phyloP scores from a whole-genome alignment of 2,329 filamentous ascomycete species.

The Colletotrichum simmondsii region DNA sequence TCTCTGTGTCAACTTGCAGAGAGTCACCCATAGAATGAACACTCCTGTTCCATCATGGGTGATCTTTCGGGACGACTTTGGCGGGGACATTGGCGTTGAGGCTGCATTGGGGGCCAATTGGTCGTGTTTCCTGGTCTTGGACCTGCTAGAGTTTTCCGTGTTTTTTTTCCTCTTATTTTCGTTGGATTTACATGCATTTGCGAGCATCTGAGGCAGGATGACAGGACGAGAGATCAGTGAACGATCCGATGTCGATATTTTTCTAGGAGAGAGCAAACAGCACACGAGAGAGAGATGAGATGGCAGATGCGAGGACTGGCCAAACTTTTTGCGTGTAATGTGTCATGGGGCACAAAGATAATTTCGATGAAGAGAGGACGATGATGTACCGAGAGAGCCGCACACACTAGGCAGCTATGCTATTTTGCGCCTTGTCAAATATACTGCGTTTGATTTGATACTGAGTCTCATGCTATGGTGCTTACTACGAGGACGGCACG shows the following conservation, averaged over 20 bases:
- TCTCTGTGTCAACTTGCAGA: not conserved
- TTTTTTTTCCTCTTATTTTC: not conserved
- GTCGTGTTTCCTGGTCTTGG: slow-evolving; percentile 7
- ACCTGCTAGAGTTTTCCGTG: slow-evolving; percentile 21
- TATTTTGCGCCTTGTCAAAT: slow-evolving; percentile 30
- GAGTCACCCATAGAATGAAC: not conserved
- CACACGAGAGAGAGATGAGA: slow-evolving; percentile 17
- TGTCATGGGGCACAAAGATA: slow-evolving; percentile 7
- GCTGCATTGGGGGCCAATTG: slow-evolving; percentile 28
- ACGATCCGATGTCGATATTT: slow-evolving; percentile 14
- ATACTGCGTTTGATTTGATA: slow-evolving; percentile 25
- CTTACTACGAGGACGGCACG: not conserved
- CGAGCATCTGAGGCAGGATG: slow-evolving; percentile 20
- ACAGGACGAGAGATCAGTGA: slow-evolving; percentile 15
- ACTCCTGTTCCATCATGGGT: not conserved
- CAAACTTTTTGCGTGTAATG: slow-evolving; percentile 2
- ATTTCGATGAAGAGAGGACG: slow-evolving; percentile 16
- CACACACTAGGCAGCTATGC: slow-evolving; percentile 18
- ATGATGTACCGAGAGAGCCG: slow-evolving; percentile 15
- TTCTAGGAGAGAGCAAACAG: slow-evolving; percentile 1
- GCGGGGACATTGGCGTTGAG: slow-evolving; percentile 26
- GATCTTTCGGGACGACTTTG: not conserved
- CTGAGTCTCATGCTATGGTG: not conserved
- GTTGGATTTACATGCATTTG: slow-evolving; percentile 22
- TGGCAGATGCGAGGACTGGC: slow-evolving; percentile 10